Conservation (phyloP, 345 rosid species). For the Citrus maxima region DNA sequence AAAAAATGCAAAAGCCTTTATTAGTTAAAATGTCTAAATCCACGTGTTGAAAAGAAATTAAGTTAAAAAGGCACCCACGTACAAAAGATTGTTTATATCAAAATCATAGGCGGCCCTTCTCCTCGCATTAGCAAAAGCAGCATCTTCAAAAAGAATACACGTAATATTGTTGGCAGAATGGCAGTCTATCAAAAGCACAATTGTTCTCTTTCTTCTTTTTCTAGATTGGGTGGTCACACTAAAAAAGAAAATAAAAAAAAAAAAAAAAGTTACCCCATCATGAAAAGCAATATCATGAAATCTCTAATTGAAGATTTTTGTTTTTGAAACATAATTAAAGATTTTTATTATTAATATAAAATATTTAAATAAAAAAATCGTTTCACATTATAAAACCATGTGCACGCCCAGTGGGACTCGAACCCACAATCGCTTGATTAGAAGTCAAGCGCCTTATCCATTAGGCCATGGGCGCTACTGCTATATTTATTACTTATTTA, state of each 20-base stretch:
- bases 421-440: conserved; percentile 33
- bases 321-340: neutral
- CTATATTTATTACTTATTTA: accelerated
- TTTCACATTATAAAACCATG: too few relatives aligned
- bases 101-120: neutral
- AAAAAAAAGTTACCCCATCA: too few relatives aligned
- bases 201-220: neutral
- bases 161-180: neutral
- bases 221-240: neutral
- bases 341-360: too few relatives aligned
- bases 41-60: neutral
- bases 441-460: conserved; percentile 34
- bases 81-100: neutral
- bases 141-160: neutral
- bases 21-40: neutral
- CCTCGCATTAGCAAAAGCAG: neutral
- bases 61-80: neutral
- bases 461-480: conserved; percentile 28
- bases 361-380: too few relatives aligned
- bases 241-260: neutral
- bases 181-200: neutral
- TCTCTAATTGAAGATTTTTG: neutral
- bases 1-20: neutral
- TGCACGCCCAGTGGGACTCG: conserved; percentile 32
- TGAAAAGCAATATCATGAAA: too few relatives aligned